Base-by-base conservation (phyloP, 192 early-diverging fungal species). In the Coemansia sp. region DNA sequence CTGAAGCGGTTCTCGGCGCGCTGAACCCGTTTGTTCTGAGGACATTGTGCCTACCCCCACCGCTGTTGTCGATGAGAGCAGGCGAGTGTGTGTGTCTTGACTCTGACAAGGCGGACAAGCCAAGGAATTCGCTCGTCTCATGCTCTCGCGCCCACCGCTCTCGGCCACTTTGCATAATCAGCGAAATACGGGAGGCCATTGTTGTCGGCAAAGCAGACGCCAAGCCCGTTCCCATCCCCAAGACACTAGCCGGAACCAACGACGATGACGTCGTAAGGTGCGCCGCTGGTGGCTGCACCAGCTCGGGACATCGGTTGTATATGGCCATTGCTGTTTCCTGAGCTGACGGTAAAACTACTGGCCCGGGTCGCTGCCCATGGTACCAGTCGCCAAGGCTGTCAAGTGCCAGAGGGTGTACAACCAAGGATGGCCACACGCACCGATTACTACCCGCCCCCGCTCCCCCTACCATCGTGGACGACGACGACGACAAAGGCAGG, bases 331-430 rank as follows among this genome's bases (percentile, higher is more conserved):
- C 79, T 0, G 70, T 75, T 14, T 65, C 62, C 16, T 67, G 60
- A 17, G 74, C 59, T 14, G 67, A 64, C 36, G 70, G 68, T 33
- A 44, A 59, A 19, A n/a, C 34, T 2, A 21, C 39, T 21, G 59
- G 19, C 24, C 27, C 21, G 14, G 57, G 62, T 9, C 72, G 72
- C 1, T 63, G 60, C 4, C 68, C 72, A n/a, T 33, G 19, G 60
- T 53, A 54, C 51, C 64, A 62, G 21, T 63, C 62, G 56, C 41
- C 40, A 35, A 79, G 36, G n/a, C 51, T 40, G 35, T 79, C 72
- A 16, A 76, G 67, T 4, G 79, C 70, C 67, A 81, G 68, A 51
- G 79, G 79, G 27, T 81, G 74, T 51, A 76, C 64, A 11, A 73
- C 64, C 48, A 81, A 42, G 8, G 79, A 51, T 1, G 78, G 78